phyloP scores from a whole-genome alignment of 1,139 yeast genomes.

The Kurtzmaniella quercitrusa region DNA sequence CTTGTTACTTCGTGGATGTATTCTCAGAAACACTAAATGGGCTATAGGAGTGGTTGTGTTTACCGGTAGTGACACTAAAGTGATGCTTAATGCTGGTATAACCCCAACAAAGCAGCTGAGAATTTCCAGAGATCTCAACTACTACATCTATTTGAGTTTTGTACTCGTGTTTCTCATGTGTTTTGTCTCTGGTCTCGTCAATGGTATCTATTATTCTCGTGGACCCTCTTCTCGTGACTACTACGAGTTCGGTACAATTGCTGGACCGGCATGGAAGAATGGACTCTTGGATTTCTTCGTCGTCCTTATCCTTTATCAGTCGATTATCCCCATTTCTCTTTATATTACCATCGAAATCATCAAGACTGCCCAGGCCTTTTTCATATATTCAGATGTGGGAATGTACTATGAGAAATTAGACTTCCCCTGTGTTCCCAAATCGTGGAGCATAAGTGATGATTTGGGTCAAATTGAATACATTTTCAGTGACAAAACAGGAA shows the following conservation, averaged over 20 bases:
- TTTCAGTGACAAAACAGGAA: slow-evolving; percentile 96
- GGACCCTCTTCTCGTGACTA: slow-evolving; percentile 32
- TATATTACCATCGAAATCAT: slow-evolving; percentile 94
- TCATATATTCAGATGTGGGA: slow-evolving; percentile 81
- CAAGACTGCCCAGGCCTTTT: slow-evolving; percentile 90
- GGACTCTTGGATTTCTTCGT: slow-evolving; percentile 72
- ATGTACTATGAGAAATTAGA: slow-evolving; percentile 85
- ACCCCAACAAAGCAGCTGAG: slow-evolving; percentile 56
- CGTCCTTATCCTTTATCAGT: slow-evolving; percentile 81
- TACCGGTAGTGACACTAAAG: slow-evolving; percentile 54
- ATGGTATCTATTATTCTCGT: slow-evolving; percentile 44
- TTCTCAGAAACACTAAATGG: slow-evolving; percentile 53
- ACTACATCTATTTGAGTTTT: slow-evolving; percentile 47
- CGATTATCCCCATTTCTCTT: slow-evolving; percentile 90
- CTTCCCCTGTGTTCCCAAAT: slow-evolving; percentile 92
- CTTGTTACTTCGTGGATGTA: slow-evolving; percentile 47
- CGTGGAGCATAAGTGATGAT: slow-evolving; percentile 97
- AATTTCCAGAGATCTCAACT: slow-evolving; percentile 48
- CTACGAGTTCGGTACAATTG: slow-evolving; percentile 49
- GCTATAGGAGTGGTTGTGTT: slow-evolving; percentile 48
- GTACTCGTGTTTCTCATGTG: slow-evolving; percentile 43
- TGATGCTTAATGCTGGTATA: slow-evolving; percentile 53
- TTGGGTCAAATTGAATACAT: slow-evolving; percentile 94
- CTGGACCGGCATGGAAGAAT: slow-evolving; percentile 46
- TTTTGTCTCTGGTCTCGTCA: slow-evolving; percentile 49